A percentile compares a stretch with the other conserved stretches of the same genome.
phyloP scores from a whole-genome alignment of 2,329 filamentous ascomycete species.

The Penicillium sclerotiorum region DNA sequence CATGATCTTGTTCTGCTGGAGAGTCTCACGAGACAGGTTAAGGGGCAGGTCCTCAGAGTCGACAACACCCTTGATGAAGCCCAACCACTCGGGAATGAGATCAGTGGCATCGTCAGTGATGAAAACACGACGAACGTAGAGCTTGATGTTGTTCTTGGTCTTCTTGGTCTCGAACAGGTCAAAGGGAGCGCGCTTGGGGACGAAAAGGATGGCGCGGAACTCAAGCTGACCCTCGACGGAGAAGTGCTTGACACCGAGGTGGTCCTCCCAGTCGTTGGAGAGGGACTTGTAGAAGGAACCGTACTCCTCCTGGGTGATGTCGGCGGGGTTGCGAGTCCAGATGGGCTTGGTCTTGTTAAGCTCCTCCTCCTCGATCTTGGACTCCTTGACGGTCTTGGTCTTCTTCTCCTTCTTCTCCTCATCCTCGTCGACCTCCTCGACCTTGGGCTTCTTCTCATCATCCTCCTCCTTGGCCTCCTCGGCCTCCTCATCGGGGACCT shows the following conservation, averaged over 20 bases:
- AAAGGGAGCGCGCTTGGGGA: conserved; percentile 98
- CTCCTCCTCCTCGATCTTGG: conserved; percentile 97
- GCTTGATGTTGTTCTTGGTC: conserved; percentile 99
- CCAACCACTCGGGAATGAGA: conserved; percentile 98
- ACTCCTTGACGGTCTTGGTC: conserved; percentile 99
- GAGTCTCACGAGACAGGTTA: conserved; percentile 99
- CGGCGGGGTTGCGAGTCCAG: conserved; percentile 96
- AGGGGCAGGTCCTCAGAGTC: conserved; percentile 99
- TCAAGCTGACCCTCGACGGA: conserved; percentile 99
- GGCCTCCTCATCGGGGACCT: conserved; percentile 94
- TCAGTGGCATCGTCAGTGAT: conserved; percentile 99
- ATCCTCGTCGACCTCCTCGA: conserved; percentile 88
- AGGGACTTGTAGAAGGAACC: conserved; percentile 99
- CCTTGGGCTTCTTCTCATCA: conserved; percentile 93
- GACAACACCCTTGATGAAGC: conserved; percentile 99
- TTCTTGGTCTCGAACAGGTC: conserved; percentile 99
- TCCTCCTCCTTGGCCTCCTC: conserved; percentile 73
- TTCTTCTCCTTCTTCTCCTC: conserved; percentile 84
- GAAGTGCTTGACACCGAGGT: conserved; percentile 99
- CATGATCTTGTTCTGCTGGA: conserved; percentile 99
- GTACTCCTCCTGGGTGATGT: conserved; percentile 96
- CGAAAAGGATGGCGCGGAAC: conserved; percentile 99
- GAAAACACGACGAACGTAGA: conserved; percentile 99
- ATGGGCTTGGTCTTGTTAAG: conserved; percentile 99
- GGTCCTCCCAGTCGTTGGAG: conserved; percentile 99